Evolutionary conservation across 2,329 filamentous ascomycete genomes (phyloP).

Genomic region (Samsoniella hepiali): DNA sequence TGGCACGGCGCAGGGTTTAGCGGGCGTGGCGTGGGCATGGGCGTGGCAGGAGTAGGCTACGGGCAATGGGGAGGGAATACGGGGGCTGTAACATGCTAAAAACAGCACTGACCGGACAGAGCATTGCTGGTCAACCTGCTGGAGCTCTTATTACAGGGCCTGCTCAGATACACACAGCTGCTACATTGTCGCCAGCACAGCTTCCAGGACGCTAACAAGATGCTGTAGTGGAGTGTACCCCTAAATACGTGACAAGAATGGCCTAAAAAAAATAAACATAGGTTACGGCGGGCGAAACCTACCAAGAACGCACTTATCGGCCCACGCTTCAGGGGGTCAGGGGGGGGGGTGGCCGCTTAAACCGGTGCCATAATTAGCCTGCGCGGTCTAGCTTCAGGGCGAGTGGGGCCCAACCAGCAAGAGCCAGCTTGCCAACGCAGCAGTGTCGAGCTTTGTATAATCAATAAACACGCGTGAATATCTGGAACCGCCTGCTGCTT

Average conservation of each 20-base stretch:
- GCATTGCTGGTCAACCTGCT: neutral
- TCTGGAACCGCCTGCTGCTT: no score
- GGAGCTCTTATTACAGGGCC: neutral
- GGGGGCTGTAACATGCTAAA: neutral
- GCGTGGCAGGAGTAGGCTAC: neutral
- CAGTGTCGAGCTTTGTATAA: no score
- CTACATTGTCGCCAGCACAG: neutral
- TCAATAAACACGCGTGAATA: no score
- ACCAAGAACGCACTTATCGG: slow-evolving; percentile 17
- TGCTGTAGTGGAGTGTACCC: neutral
- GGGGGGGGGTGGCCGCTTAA: neutral
- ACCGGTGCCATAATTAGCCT: neutral
- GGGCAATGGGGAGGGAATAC: neutral
- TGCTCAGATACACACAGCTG: neutral
- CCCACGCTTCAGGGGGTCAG: neutral
- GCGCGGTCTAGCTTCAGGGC: slow-evolving; percentile 10
- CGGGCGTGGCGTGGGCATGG: neutral
- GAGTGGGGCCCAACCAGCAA: neutral
- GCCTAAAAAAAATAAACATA: neutral
- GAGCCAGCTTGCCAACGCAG: neutral
- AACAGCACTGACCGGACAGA: neutral
- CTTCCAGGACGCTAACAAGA: neutral
- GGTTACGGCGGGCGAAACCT: slow-evolving; percentile 13
- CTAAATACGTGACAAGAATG: neutral
- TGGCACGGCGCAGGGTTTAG: slow-evolving; percentile 1